Evolutionary conservation across 192 early-diverging fungal genomes (phyloP).

Genomic region (Spizellomyces punctatus): DNA sequence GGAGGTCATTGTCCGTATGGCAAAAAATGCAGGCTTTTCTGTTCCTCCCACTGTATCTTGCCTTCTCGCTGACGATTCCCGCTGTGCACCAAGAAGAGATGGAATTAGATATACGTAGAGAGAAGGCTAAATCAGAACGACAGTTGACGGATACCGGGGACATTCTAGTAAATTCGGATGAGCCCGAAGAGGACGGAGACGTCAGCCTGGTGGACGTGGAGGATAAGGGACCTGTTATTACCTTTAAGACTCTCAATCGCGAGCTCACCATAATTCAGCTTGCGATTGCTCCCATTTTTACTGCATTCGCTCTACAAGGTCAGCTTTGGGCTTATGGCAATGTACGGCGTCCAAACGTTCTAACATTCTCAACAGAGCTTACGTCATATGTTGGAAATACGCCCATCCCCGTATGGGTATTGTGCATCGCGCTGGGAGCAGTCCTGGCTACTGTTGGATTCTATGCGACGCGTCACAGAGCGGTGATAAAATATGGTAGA

Average conservation of each 20-base stretch:
- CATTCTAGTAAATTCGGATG: neutral
- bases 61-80: slow-evolving; percentile 56
- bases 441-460: slow-evolving; percentile 14
- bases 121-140: slow-evolving; percentile 12
- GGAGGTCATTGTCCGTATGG: neutral
- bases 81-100: slow-evolving; percentile 56
- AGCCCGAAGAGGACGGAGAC: slow-evolving; percentile 23
- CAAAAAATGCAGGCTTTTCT: slow-evolving; percentile 13
- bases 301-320: slow-evolving; percentile 37
- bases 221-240: slow-evolving; percentile 18
- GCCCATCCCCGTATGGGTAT: slow-evolving; percentile 34
- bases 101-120: slow-evolving; percentile 19
- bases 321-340: slow-evolving; percentile 5
- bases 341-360: slow-evolving; percentile 21
- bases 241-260: slow-evolving; percentile 49
- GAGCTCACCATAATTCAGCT: slow-evolving; percentile 64
- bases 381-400: neutral
- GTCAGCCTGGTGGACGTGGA: slow-evolving; percentile 6
- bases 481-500: slow-evolving; percentile 23
- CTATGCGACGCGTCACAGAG: slow-evolving; percentile 14
- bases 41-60: slow-evolving; percentile 6
- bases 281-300: slow-evolving; percentile 57
- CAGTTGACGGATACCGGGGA: slow-evolving; percentile 32
- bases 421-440: slow-evolving; percentile 24
- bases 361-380: slow-evolving; percentile 2